These are phyloP conservation scores for Trichoderma aggressivum DNA, from an alignment of 2,329 filamentous ascomycete species.

Conservation along the genomic window DNA sequence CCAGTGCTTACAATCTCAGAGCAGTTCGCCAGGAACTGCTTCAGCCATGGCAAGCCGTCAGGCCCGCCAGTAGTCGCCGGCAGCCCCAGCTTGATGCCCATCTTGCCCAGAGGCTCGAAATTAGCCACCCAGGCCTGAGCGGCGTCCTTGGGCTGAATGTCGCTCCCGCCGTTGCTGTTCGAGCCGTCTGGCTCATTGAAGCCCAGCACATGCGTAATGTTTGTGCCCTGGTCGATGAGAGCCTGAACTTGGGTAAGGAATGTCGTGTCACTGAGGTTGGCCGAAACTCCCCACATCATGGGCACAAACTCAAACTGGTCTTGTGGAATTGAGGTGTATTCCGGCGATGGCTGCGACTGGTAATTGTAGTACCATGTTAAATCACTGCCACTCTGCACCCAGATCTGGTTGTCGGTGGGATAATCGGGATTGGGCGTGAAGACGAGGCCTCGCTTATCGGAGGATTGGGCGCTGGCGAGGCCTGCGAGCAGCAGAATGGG, in stretches of 20 bases:
- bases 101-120: constrained; percentile 63
- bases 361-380: constrained; percentile 90
- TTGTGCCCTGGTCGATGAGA: constrained; percentile 49
- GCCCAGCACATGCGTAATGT: constrained; percentile 65
- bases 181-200: constrained; percentile 77
- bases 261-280: constrained; percentile 47
- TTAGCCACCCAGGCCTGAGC: constrained; percentile 68
- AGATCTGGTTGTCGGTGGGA: constrained; percentile 62
- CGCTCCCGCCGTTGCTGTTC: constrained; percentile 55
- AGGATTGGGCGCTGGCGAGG: constrained; percentile 29
- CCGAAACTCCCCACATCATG: constrained; percentile 69
- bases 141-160: constrained; percentile 56
- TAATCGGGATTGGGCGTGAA: constrained; percentile 57
- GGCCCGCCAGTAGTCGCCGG: constrained; percentile 65
- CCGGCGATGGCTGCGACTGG: constrained; percentile 50
- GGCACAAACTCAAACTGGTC: constrained; percentile 69
- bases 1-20: constrained; percentile 51
- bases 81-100: constrained; percentile 65
- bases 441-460: constrained; percentile 68
- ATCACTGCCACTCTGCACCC: constrained; percentile 54
- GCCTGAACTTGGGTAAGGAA: constrained; percentile 59
- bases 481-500: constrained; percentile 24
- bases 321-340: constrained; percentile 48
- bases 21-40: constrained; percentile 62
- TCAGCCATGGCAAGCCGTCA: constrained; percentile 63